Conservation (phyloP, 1,284 basidiomycete genomes). For the Ustilago loliicola region DNA sequence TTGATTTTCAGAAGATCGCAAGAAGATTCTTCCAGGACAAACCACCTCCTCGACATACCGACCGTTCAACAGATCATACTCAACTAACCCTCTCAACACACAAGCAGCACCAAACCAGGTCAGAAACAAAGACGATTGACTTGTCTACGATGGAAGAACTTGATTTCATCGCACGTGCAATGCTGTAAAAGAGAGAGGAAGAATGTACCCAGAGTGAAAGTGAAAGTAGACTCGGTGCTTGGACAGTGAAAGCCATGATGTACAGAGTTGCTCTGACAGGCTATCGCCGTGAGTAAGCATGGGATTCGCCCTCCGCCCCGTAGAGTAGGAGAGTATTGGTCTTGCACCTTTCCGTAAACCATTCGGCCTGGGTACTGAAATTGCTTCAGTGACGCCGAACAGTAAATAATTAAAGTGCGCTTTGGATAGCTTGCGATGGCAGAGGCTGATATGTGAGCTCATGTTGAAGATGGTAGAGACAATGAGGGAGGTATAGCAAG, state of each 20-base stretch:
- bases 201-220: conserved; percentile 60
- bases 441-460: neutral
- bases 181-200: neutral
- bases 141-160: neutral
- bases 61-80: too few species aligned
- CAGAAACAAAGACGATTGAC: neutral
- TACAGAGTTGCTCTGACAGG: conserved; percentile 10
- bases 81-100: too few species aligned
- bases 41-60: neutral
- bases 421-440: neutral
- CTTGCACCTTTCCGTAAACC: conserved; percentile 61
- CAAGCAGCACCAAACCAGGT: neutral
- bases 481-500: neutral
- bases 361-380: conserved; percentile 20
- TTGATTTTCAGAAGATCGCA: neutral
- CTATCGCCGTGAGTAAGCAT: conserved; percentile 58
- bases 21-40: neutral
- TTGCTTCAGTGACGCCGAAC: conserved; percentile 15
- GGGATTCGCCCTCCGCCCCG: conserved; percentile 37
- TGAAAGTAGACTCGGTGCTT: conserved; percentile 59
- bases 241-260: conserved; percentile 44
- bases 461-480: neutral
- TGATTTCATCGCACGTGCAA: neutral
- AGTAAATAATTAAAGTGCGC: conserved; percentile 44
- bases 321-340: conserved; percentile 30